Conservation (phyloP, 2,329 filamentous ascomycete species). For the Ceratocystis diversiconidia region DNA sequence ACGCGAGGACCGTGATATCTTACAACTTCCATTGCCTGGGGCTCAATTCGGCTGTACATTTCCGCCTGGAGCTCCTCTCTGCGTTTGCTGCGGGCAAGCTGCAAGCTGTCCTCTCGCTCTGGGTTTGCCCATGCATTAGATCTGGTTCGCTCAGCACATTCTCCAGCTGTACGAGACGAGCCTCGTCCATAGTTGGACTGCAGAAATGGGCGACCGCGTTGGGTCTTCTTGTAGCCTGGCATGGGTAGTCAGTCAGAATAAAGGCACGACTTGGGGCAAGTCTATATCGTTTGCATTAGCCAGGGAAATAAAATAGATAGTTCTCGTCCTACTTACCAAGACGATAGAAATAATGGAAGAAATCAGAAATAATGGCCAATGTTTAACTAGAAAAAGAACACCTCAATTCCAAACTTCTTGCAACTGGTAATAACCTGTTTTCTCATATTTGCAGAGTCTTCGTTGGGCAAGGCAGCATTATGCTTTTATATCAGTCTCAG, state of each 20-base stretch:
- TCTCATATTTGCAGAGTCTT: too few relatives aligned
- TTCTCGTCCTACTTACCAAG: background rate
- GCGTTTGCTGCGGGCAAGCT: background rate
- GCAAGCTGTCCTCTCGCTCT: background rate
- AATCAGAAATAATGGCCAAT: background rate
- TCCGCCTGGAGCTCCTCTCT: background rate
- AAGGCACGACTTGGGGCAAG: background rate
- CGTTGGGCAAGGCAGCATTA: too few relatives aligned
- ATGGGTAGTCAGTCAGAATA: background rate
- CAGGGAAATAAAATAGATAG: background rate
- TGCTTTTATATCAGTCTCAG: background rate
- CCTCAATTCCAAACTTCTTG: background rate
- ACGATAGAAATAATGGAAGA: background rate
- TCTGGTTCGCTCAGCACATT: background rate
- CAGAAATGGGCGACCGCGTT: background rate
- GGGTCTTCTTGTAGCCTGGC: background rate
- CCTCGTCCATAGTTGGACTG: background rate
- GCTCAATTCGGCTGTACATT: background rate
- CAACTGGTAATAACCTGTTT: too few relatives aligned
- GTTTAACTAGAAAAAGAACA: background rate
- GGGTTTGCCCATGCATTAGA: background rate
- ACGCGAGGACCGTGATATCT: background rate
- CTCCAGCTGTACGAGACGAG: background rate
- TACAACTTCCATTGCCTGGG: constrained; percentile 5
- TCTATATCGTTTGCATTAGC: background rate